Conservation (phyloP, 306 rosid species). For the Sechiopsis laciniata region DNA sequence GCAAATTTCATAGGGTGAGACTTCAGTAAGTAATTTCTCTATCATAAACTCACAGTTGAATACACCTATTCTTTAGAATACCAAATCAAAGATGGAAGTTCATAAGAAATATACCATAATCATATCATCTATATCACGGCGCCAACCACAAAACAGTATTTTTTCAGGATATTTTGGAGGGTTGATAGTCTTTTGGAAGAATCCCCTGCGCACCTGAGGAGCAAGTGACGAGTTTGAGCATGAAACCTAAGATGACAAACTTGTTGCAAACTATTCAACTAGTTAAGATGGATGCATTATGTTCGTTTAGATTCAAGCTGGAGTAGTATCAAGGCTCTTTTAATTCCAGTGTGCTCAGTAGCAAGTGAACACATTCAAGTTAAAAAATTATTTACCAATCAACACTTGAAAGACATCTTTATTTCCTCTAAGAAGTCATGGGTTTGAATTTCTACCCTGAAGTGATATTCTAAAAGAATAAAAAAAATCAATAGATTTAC, state of each 20-base stretch:
- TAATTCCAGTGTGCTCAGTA: slow-evolving; percentile 5
- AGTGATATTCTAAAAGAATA: background rate
- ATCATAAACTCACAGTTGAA: background rate
- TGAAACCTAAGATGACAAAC: slow-evolving; percentile 4
- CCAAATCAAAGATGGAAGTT: background rate
- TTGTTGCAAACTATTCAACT: background rate
- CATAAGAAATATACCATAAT: slow-evolving; percentile 59
- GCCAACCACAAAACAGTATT: slow-evolving; percentile 97
- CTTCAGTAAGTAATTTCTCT: background rate
- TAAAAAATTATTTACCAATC: background rate
- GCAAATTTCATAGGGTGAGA: background rate
- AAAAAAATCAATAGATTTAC: background rate
- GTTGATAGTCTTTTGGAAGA: slow-evolving; percentile 46
- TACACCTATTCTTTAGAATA: background rate
- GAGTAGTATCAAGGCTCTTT: background rate
- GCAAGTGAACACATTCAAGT: background rate
- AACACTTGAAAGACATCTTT: too few species aligned
- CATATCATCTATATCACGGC: slow-evolving; percentile 97
- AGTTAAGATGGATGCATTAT: background rate
- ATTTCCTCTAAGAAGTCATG: too few species aligned
- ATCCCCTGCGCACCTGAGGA: slow-evolving; percentile 52
- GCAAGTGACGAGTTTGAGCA: slow-evolving; percentile 18
- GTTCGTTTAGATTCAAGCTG: background rate
- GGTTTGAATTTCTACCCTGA: slow-evolving; percentile 3
- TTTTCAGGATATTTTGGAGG: slow-evolving; percentile 89